Evolutionary conservation across 805 yeast species (phyloP).

Genomic region (Zygoascus biomembranicola): DNA sequence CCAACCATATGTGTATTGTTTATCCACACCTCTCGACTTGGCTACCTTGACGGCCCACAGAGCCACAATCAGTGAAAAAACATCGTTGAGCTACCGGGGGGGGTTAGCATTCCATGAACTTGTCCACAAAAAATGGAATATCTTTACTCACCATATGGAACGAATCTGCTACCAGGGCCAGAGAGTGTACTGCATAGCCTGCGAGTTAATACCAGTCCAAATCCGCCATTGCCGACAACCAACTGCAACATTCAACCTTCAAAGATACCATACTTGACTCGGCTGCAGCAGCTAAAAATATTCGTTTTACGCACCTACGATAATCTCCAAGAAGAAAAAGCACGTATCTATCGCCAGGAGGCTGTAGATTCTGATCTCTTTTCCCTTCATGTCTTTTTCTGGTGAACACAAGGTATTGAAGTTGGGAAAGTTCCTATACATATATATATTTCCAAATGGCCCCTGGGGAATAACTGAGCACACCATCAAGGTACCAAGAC

Average conservation of each 20-base stretch:
- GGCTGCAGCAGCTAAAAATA: background rate
- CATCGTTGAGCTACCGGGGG: slow-evolving; percentile 56
- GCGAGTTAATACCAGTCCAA: background rate
- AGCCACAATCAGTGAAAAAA: slow-evolving; percentile 81
- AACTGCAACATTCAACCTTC: background rate
- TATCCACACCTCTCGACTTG: slow-evolving; percentile 69
- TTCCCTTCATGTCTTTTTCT: slow-evolving; percentile 30
- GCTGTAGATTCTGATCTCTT: slow-evolving; percentile 65
- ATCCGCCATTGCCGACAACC: background rate
- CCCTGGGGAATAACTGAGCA: no score
- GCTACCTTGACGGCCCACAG: slow-evolving; percentile 95
- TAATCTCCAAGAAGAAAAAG: slow-evolving; percentile 80
- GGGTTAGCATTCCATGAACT: background rate
- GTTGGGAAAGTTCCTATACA: no score
- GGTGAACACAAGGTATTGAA: no score
- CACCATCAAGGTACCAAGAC: no score
- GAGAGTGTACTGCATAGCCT: slow-evolving; percentile 79
- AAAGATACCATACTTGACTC: background rate
- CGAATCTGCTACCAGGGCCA: slow-evolving; percentile 92
- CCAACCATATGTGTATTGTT: slow-evolving; percentile 94
- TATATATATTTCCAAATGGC: no score
- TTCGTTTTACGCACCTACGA: slow-evolving; percentile 43
- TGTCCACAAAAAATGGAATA: background rate
- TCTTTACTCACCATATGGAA: slow-evolving; percentile 64
- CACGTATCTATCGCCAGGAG: slow-evolving; percentile 67